Evolutionary conservation across 352 stramenopile genomes (phyloP).

Genomic region (Globisporangium okanoganense): DNA sequence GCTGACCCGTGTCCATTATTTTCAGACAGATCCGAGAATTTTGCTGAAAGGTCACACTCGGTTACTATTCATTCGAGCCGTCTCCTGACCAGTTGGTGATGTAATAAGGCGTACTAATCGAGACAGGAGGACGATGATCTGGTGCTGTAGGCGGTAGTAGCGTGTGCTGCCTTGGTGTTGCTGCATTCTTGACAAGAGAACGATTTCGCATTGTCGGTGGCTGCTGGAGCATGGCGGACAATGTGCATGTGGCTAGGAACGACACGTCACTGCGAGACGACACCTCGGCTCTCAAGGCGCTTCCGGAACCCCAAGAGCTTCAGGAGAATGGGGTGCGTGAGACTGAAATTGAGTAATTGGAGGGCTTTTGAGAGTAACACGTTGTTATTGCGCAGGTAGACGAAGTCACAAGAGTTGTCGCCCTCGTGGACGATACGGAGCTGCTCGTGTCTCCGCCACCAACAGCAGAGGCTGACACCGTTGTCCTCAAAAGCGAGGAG

Average conservation of each 20-base stretch:
- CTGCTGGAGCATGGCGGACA: background rate
- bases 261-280: background rate
- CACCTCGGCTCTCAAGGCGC: background rate
- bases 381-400: background rate
- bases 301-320: background rate
- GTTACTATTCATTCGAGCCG: background rate
- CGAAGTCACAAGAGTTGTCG: constrained; percentile 9
- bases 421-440: constrained; percentile 34
- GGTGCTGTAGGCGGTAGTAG: background rate
- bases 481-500: background rate
- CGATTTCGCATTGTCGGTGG: background rate
- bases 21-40: background rate
- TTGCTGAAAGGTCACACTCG: background rate
- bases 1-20: background rate
- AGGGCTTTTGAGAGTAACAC: background rate
- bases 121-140: background rate
- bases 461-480: background rate
- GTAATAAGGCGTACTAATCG: background rate
- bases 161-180: background rate
- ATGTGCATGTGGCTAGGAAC: too few species aligned
- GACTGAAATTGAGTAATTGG: too few species aligned
- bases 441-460: constrained; percentile 3
- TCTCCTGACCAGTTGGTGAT: background rate
- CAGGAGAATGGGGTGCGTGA: background rate
- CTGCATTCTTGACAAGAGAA: background rate